Base-by-base conservation (phyloP, 2,329 filamentous ascomycete species). In the Botrytis byssoidea region DNA sequence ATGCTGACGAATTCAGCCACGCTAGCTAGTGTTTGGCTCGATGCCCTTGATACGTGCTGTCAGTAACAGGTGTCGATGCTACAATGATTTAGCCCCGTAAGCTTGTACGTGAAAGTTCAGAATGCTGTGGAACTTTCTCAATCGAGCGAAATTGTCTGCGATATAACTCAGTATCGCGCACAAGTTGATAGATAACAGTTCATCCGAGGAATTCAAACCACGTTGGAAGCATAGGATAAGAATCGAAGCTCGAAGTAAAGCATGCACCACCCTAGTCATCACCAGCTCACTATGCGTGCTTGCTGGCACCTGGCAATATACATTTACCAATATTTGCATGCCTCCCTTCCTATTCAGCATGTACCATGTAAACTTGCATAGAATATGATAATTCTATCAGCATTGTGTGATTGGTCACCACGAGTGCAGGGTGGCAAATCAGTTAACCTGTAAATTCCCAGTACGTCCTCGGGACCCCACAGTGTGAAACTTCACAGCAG, bases 401-500 rank as follows among this genome's bases (percentile, higher is more conserved):
- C 48, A n/a, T 40, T 51, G 5, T 29, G 20, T n/a, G 35, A 55
- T 66, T 66, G 18, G 64, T 9, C n/a, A 48, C 2, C n/a, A 44
- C 29, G 65, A 57, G 9, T 37, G 40, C 29, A 65, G 35, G 37
- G 63, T 72, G 71, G 63, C 51, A 68, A 72, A 48, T 20, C 22
- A 61, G 22, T 72, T 25, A 46, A 72, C 63, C 51, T 60, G 40
- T 60, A 48, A 42, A 48, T 42, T 60, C 8, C 40, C 63, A 66
- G 63, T 61, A 68, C 40, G 32, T 48, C 25, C 48, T 48, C 37
- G n/a, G 32, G 25, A 68, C 25, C 51, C 63, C 63, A 61, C 51
- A 32, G 40, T 37, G 63, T 72, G 71, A 60, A 60, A 72, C 63
- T 72, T 48, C 29, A 66, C 61, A 66, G 55, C 71, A 29, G 29